Evolutionary conservation across 441 rosid species (phyloP), one percentile per base, ranked within the genome.

Genomic region (Dalechampia spathulata): DNA sequence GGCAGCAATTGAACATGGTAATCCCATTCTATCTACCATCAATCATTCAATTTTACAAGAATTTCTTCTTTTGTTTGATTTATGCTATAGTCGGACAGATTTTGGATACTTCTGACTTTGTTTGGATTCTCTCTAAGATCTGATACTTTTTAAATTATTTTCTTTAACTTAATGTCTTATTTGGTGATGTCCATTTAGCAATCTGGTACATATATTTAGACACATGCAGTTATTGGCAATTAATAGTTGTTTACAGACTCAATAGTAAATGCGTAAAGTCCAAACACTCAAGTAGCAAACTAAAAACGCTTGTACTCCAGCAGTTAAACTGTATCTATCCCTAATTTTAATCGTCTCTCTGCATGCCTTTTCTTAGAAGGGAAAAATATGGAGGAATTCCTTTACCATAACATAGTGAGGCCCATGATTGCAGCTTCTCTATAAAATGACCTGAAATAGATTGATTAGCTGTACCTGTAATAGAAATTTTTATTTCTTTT

Each of bases 1-100:
- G 50, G 67, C 75, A 51, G 86, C 95, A 34, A 75, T 92, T 74
- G 57, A 78, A 55, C 81, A 92, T 67, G 95, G 99, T 92, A 76
- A 62, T 59, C 7, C 66, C 1, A 5, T 1, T 4, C 2, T 63
- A 49, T 27, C 7, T 39, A 46, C 28, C 37, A 38, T 52, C 16
- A 23, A 23, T 34, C n/a, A n/a, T n/a, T n/a, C 53, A 36, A 23
- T 39, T 37, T 49, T 17, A 40, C 26, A 43, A 52, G 12, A 47
- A 16, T 30, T 53, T 52, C 11, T 51, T 34, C 53, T 39, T 32
- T 17, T 55, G 46, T 27, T 21, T 9, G 6, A 56, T 22, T 62
- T 27, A 20, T 16, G 42, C 55, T 57, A 48, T 55, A 34, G 15
- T 36, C 11, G 6, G 61, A 21, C 50, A 2, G 14, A 16, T 30